Percentiles rank a stretch among this genome's conserved stretches.
Conservation (phyloP, 257 asterid genomes). For the Solanum okadae region DNA sequence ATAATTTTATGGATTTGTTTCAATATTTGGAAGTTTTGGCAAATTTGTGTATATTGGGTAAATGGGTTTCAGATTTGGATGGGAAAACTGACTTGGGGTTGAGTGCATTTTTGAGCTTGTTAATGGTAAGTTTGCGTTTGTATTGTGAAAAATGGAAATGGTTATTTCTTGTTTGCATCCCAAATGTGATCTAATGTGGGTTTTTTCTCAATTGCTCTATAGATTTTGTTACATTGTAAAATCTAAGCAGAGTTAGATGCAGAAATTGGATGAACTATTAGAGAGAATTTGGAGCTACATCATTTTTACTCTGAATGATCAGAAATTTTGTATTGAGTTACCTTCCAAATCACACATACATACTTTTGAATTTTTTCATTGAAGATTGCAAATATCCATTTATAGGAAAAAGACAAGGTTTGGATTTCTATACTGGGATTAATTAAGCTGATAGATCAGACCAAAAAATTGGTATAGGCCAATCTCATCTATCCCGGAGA, state of each 20-base stretch:
- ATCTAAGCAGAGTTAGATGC: too few species aligned
- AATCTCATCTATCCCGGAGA: background rate
- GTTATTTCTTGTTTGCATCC: background rate
- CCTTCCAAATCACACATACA: too few species aligned
- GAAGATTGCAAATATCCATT: background rate
- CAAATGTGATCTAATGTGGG: slow-evolving; percentile 5
- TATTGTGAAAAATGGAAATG: background rate
- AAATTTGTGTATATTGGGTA: background rate
- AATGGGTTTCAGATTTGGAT: background rate
- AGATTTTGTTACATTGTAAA: background rate
- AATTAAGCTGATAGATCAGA: background rate
- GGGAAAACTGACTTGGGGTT: background rate
- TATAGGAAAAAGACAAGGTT: background rate
- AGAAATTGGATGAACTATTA: too few species aligned
- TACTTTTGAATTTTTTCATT: background rate
- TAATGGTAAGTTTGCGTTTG: background rate
- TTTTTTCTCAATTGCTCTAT: background rate
- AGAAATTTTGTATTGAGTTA: too few species aligned
- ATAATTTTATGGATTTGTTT: background rate
- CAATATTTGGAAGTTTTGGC: background rate
- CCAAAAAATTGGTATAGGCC: background rate
- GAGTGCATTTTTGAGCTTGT: background rate
- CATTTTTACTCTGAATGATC: too few species aligned
- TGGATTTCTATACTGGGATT: background rate
- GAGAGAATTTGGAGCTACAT: too few species aligned